Evolutionary conservation across 1,139 yeast genomes (phyloP), one percentile per base, ranked within the genome.

Genomic region (Yamadazyma sp.): DNA sequence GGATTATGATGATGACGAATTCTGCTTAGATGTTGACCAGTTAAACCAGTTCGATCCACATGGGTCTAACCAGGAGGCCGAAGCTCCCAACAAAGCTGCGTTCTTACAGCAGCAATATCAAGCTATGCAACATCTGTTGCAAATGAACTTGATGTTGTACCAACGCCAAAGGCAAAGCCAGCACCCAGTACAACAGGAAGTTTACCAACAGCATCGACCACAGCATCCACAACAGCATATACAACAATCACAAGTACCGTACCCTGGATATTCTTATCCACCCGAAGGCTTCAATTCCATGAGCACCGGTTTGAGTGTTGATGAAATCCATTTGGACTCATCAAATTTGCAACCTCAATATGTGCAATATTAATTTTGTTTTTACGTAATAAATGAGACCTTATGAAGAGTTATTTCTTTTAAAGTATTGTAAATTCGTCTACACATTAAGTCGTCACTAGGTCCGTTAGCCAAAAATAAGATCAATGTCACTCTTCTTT

Each of bases 381-480:
- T 29, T 31, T 31, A 22, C 22, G 28, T 34, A 28, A 18, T 28
- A 23, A 27, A 34, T 22, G 37, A 27, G 23, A 28, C n/a, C 11
- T 27, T 27, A 27, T 26, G 29, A 26, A 13, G 11, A 11, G 9
- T 16, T 4, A 11, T 9, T 11, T 9, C n/a, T n/a, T n/a, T n/a
- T n/a, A n/a, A n/a, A n/a, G n/a, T n/a, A n/a, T n/a, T n/a, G n/a
- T 23, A 23, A 9, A 4, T 11, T 23, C 25, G n/a, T 23, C 6
- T 23, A 11, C 11, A 10, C 25, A 11, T 23, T 5, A 23, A 23
- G 25, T 23, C n/a, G n/a, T 6, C n/a, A 10, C n/a, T n/a, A n/a
- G n/a, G n/a, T n/a, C n/a, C n/a, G n/a, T 17, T 11, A 61, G 6
- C 81, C 82, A 58, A 81, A 81, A 16, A 81, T 76, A 50, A 72